These are phyloP conservation scores for Chlorella sp. DNA, from an alignment of 139 green algal species.

Conservation along the genomic window DNA sequence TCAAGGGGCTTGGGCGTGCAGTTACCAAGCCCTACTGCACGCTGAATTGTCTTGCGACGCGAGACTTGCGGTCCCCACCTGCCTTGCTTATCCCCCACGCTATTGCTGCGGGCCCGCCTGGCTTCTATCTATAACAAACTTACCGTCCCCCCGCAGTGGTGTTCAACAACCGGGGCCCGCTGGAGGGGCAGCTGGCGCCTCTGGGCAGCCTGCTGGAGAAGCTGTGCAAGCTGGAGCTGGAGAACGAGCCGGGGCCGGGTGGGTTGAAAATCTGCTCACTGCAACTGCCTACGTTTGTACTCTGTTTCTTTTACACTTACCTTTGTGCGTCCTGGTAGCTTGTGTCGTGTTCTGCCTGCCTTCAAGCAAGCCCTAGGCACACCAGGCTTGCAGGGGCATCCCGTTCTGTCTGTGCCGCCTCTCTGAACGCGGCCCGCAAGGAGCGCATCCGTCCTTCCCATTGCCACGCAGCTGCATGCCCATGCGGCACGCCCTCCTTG, in stretches of 20 bases:
- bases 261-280: neutral
- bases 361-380: no score
- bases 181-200: conserved; percentile 38
- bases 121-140: neutral
- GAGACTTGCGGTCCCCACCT: neutral
- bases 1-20: no score
- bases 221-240: conserved; percentile 33
- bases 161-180: conserved; percentile 31
- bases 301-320: no score
- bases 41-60: no score
- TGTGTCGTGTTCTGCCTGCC: neutral
- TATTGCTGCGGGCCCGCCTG: neutral
- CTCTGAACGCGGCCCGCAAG: no score
- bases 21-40: no score
- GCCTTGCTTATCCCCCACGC: neutral
- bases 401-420: no score
- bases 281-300: no score
- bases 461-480: no score
- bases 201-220: conserved; percentile 41
- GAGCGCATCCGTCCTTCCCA: no score
- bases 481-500: no score
- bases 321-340: neutral
- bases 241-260: conserved; percentile 25
- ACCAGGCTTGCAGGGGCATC: no score
- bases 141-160: conserved; percentile 2